Evolutionary conservation across 805 yeast species (phyloP).

Genomic region (Metahyphopichia silvanorum): DNA sequence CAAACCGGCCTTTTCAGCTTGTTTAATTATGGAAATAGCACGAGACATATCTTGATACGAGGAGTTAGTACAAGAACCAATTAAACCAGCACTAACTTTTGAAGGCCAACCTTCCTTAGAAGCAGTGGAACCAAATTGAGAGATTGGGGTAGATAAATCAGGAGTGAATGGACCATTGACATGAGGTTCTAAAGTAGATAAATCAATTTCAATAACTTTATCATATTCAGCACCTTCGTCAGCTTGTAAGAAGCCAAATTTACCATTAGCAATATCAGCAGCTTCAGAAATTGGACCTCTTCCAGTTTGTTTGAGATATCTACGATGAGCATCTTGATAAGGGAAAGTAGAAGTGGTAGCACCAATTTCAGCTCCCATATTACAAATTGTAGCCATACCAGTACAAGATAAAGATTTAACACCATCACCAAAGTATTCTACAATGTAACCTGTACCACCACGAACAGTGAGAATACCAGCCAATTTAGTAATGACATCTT

Average conservation of each 20-base stretch:
- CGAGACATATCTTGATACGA: slow-evolving; percentile 98
- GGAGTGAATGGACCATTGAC: slow-evolving; percentile 99
- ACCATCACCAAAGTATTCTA: slow-evolving; percentile 97
- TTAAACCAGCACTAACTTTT: slow-evolving; percentile 85
- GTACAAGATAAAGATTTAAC: slow-evolving; percentile 86
- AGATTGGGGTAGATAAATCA: slow-evolving; percentile 90
- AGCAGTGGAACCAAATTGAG: slow-evolving; percentile 73
- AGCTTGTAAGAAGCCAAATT: slow-evolving; percentile 66
- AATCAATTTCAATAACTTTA: slow-evolving; percentile 84
- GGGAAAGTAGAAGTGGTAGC: slow-evolving; percentile 99
- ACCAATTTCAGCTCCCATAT: slow-evolving; percentile 99
- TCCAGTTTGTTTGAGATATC: slow-evolving; percentile 80
- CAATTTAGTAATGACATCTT: slow-evolving; percentile 88
- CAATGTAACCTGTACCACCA: slow-evolving; percentile 97
- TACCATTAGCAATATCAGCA: slow-evolving; percentile 60
- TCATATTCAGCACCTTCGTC: slow-evolving; percentile 91
- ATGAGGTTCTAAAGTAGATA: slow-evolving; percentile 86
- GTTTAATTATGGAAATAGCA: slow-evolving; percentile 84
- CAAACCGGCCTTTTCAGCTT: slow-evolving; percentile 82
- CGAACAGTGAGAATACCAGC: slow-evolving; percentile 93
- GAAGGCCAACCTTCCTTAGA: slow-evolving; percentile 80
- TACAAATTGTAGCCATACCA: slow-evolving; percentile 99
- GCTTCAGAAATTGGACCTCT: slow-evolving; percentile 80
- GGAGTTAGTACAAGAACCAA: slow-evolving; percentile 98
- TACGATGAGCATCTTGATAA: slow-evolving; percentile 73